phyloP scores from a whole-genome alignment of 306 rosid species.

The Elaeagnus macrophylla region DNA sequence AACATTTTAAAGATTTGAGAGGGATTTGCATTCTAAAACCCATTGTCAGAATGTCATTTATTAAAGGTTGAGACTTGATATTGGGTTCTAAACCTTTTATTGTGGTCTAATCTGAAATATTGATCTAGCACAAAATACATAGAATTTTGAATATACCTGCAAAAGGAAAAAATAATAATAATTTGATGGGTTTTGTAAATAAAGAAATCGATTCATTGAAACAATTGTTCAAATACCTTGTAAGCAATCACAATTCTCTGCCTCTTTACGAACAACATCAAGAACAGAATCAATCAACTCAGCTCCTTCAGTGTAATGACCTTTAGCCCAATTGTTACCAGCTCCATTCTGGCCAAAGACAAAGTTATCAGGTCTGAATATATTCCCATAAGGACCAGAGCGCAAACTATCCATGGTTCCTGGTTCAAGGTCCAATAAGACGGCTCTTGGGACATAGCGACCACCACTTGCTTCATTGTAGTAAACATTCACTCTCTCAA shows the following conservation, averaged over 20 bases:
- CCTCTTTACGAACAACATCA: constrained; percentile 87
- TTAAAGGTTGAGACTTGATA: too few relatives aligned
- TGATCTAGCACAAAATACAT: too few relatives aligned
- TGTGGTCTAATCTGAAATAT: too few relatives aligned
- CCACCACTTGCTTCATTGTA: constrained; percentile 86
- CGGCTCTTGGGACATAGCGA: constrained; percentile 79
- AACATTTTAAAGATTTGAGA: too few relatives aligned
- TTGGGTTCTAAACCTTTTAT: not conserved
- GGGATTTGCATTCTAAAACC: too few relatives aligned
- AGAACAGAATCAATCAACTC: constrained; percentile 83
- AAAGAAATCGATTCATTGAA: not conserved
- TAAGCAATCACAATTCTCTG: constrained; percentile 85
- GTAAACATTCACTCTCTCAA: constrained; percentile 81
- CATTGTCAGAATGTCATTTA: not conserved
- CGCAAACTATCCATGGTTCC: constrained; percentile 89
- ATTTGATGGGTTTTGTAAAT: too few relatives aligned
- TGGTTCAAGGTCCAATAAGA: constrained; percentile 81
- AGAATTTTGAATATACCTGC: not conserved
- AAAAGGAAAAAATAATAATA: not conserved
- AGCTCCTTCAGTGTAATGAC: constrained; percentile 88
- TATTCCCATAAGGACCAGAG: constrained; percentile 63
- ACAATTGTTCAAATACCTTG: constrained; percentile 39
- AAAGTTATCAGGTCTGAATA: constrained; percentile 80
- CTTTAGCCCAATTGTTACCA: constrained; percentile 92
- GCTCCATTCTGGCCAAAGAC: constrained; percentile 90